Evolutionary conservation across 1,284 basidiomycete species (phyloP).

Genomic region (Ganoderma multipileum): DNA sequence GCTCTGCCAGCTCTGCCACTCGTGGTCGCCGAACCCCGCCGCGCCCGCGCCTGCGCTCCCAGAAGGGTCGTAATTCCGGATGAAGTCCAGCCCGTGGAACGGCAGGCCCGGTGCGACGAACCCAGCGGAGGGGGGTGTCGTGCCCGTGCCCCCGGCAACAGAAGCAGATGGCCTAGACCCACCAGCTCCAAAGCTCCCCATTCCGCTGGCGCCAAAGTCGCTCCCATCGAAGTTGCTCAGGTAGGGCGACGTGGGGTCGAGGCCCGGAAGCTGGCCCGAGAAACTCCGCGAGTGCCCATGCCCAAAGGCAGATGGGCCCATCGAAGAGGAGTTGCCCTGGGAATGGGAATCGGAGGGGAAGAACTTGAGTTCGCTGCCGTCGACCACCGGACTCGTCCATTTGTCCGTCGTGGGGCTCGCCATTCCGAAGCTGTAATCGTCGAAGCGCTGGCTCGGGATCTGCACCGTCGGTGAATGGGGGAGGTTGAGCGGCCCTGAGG

Average conservation of each 20-base stretch:
- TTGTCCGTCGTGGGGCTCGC: conserved; percentile 37
- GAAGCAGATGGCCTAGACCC: not conserved
- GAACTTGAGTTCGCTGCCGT: conserved; percentile 37
- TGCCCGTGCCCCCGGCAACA: conserved; percentile 55
- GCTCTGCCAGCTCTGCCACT: conserved; percentile 70
- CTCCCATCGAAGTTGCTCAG: conserved; percentile 46
- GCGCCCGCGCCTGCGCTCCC: conserved; percentile 14
- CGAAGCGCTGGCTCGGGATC: conserved; percentile 52
- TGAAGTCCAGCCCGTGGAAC: conserved; percentile 80
- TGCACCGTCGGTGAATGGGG: conserved; percentile 38
- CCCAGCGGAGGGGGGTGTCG: conserved; percentile 61
- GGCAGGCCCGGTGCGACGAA: conserved; percentile 77
- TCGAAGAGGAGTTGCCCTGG: conserved; percentile 16
- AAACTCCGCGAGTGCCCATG: conserved; percentile 29
- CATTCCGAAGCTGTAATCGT: conserved; percentile 60
- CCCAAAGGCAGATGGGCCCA: conserved; percentile 9
- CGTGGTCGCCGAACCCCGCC: conserved; percentile 50
- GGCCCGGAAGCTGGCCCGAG: conserved; percentile 46
- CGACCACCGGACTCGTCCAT: conserved; percentile 36
- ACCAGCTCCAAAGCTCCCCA: conserved; percentile 42
- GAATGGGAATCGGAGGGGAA: conserved; percentile 34
- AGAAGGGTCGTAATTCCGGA: conserved; percentile 68
- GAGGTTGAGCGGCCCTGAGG: conserved; percentile 30
- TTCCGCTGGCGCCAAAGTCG: conserved; percentile 41
- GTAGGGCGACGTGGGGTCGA: conserved; percentile 53